Evolutionary conservation across 495 filamentous ascomycete species (phyloP).

Genomic region (Tirmania nivea): DNA sequence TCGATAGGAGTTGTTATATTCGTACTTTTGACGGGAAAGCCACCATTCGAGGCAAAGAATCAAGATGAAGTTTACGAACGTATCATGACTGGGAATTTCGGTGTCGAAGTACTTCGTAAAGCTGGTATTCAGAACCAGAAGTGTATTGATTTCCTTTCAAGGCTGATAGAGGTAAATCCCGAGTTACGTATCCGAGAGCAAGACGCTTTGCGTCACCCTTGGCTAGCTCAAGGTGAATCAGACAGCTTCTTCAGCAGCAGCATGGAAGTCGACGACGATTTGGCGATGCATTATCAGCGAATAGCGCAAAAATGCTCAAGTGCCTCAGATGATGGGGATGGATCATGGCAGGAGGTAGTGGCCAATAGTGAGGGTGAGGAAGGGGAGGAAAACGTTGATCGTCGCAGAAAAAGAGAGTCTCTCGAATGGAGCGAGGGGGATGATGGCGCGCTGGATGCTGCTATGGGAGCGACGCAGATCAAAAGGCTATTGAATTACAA

Average conservation of each 20-base stretch:
- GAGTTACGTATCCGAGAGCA: slow-evolving; percentile 14
- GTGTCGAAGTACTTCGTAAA: slow-evolving; percentile 4
- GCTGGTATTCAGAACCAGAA: slow-evolving; percentile 5
- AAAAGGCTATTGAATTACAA: no score
- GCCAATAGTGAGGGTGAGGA: not conserved
- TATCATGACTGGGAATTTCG: slow-evolving; percentile 9
- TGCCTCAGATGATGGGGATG: slow-evolving; percentile 1
- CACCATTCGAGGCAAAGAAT: slow-evolving; percentile 52
- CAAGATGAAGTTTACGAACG: slow-evolving; percentile 14
- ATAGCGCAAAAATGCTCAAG: not conserved
- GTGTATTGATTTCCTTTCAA: slow-evolving; percentile 11
- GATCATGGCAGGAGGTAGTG: not conserved
- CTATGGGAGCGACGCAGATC: no score
- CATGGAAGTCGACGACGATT: slow-evolving; percentile 5
- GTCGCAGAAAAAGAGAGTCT: no score
- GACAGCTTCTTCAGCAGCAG: slow-evolving; percentile 8
- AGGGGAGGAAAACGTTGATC: not conserved
- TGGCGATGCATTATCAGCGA: not conserved
- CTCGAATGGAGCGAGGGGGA: no score
- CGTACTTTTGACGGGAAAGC: slow-evolving; percentile 47
- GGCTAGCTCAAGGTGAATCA: slow-evolving; percentile 3
- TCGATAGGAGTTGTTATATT: slow-evolving; percentile 81
- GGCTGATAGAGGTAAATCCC: slow-evolving; percentile 12
- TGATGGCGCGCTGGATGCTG: no score
- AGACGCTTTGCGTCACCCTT: slow-evolving; percentile 13